phyloP scores from a whole-genome alignment of 169 alveolate genomes.

The Cryptosporidium meleagridis region DNA sequence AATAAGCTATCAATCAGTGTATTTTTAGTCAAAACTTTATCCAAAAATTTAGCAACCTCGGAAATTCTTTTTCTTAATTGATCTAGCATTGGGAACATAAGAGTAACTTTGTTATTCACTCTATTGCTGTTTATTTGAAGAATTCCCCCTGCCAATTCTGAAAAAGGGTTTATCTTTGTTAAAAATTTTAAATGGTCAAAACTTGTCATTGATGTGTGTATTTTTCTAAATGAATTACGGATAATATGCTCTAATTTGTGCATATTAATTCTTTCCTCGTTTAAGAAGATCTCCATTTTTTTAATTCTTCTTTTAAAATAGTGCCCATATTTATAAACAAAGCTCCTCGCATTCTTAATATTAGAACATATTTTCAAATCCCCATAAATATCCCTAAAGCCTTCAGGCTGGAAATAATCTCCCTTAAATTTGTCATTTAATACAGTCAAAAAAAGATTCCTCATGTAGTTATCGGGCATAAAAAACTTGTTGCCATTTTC shows the following conservation, averaged over 20 bases:
- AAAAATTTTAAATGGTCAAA: background rate
- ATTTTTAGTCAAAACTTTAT: background rate
- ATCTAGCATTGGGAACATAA: conserved; percentile 22
- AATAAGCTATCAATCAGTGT: background rate
- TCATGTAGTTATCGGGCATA: conserved; percentile 49
- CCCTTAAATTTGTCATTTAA: conserved; percentile 15
- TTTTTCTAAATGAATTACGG: background rate
- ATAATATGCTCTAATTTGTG: background rate
- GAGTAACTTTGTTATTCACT: conserved; percentile 1
- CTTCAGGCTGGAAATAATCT: background rate
- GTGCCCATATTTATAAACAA: background rate
- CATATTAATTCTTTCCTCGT: background rate
- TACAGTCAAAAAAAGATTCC: conserved; percentile 27
- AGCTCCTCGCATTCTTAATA: background rate
- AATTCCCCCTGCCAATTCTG: conserved; percentile 19
- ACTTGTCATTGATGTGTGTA: background rate
- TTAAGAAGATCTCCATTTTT: background rate
- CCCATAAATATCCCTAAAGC: conserved; percentile 35
- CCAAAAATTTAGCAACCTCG: background rate
- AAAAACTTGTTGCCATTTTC: conserved; percentile 20
- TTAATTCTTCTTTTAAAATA: conserved; percentile 14
- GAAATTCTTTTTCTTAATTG: background rate
- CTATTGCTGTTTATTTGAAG: conserved; percentile 38
- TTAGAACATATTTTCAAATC: conserved; percentile 14
- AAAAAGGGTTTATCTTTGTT: conserved; percentile 15